Evolutionary conservation across 345 rosid species (phyloP).

Genomic region (Salix udensis): DNA sequence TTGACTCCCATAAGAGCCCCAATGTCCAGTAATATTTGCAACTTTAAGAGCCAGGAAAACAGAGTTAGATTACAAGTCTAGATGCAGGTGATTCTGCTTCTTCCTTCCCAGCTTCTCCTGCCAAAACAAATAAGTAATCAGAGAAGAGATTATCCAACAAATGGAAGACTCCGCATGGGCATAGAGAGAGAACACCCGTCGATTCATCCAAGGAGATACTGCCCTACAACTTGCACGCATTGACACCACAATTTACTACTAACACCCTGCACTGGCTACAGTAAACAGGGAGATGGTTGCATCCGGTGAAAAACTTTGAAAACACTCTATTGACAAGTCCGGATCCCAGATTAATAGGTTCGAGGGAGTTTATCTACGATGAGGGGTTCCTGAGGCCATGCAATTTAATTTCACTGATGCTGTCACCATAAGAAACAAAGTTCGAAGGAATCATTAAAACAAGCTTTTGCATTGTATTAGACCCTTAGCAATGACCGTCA

Average conservation of each 20-base stretch:
- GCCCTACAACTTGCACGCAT: not conserved
- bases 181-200: not conserved
- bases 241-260: not conserved
- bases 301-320: not conserved
- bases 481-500: no score
- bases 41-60: not conserved
- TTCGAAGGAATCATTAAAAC: not conserved
- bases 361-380: no score
- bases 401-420: not conserved
- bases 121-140: not conserved
- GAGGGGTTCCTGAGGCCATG: no score
- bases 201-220: not conserved
- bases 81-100: conserved; percentile 24
- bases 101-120: conserved; percentile 30
- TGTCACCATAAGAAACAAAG: not conserved
- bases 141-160: not conserved
- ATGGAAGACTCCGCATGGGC: not conserved
- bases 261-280: not conserved
- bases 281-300: not conserved
- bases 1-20: not conserved
- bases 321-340: not conserved
- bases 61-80: conserved; percentile 31
- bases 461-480: no score
- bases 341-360: no score
- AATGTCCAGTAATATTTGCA: not conserved